phyloP scores from a whole-genome alignment of 495 filamentous ascomycete genomes.

The Polyplosphaeria fusca region DNA sequence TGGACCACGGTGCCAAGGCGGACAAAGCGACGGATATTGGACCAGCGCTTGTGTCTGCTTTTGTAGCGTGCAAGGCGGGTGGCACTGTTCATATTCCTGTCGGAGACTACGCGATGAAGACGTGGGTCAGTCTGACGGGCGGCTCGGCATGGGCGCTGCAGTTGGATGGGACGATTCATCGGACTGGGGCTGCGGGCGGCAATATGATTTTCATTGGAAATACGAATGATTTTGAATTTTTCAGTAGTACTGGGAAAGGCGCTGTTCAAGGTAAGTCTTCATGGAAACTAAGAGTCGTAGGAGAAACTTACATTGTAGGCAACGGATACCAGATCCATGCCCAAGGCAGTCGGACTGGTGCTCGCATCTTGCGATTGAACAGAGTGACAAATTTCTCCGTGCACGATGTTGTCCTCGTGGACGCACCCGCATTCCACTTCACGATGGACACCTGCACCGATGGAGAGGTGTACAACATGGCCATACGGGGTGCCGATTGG shows the following conservation, averaged over 20 bases:
- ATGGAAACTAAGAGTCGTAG: too few species aligned
- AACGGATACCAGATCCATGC: constrained; percentile 40
- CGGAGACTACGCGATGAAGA: constrained; percentile 39
- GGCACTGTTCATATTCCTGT: constrained; percentile 38
- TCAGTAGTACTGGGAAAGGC: constrained; percentile 56
- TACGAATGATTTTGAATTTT: constrained; percentile 94
- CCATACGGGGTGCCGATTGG: constrained; percentile 37
- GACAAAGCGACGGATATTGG: constrained; percentile 37
- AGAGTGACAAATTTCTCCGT: constrained; percentile 36
- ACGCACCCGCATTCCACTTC: constrained; percentile 42
- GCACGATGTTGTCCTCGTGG: constrained; percentile 41
- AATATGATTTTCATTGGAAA: constrained; percentile 76
- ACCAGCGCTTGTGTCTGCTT: constrained; percentile 36
- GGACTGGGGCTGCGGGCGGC: constrained; percentile 41
- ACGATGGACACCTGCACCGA: constrained; percentile 40
- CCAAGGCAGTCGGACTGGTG: constrained; percentile 30
- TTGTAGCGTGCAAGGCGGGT: constrained; percentile 38
- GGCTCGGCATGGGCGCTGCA: constrained; percentile 40
- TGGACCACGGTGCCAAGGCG: constrained; percentile 32
- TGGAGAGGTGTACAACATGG: constrained; percentile 42
- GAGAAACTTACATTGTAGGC: too few species aligned
- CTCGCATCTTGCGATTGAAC: constrained; percentile 38
- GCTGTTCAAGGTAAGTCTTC: constrained; percentile 16
- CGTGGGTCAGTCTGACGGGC: constrained; percentile 40
- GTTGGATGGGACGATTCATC: constrained; percentile 40